Evolutionary conservation across 805 yeast genomes (phyloP), one percentile per base, ranked within the genome.

Genomic region (Limtongia smithiae): DNA sequence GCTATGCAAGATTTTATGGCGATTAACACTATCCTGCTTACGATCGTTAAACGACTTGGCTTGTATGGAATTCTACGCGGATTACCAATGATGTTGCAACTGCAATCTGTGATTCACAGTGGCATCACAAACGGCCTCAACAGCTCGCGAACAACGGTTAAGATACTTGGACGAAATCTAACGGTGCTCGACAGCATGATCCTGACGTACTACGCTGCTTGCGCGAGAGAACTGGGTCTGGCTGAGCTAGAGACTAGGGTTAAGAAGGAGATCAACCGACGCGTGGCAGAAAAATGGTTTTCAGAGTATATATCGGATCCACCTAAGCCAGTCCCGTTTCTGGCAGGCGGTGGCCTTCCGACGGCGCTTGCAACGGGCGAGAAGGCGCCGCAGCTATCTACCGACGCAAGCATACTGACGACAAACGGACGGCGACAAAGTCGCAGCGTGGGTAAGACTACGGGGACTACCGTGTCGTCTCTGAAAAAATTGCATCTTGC

Each of bases 1-100:
- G 15, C 39, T 5, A 33, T n/a, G 4, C 31, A 39, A 55, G 63
- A 65, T 60, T 60, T 62, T 60, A 41, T 34, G 14, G 21, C 33
- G 8, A 45, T 56, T 14, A 54, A 54, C 37, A 31, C 34, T 5
- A 11, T 51, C 4, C 31, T 58, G 28, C 28, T 40, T 11, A 25
- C 47, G 11, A 24, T 51, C 3, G 44, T 37, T 33, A 33, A 41
- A 14, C 21, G 40, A 25, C 42, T 54, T 11, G 60, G 57, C 0
- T 3, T 25, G 18, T 27, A 40, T 11, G 60, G 50, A 3, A 36
- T 51, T 17, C 22, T 47, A 15, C 46, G 46, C 22, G 57, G 59
- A 8, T 14, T 56, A 3, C 57, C 58, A 11, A 51, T 54, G 53
- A 28, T 54, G 12, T 32, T 56, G 40, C 43, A 47, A 11, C 41